phyloP scores from a whole-genome alignment of 352 stramenopile genomes.

The Albugo candida region DNA sequence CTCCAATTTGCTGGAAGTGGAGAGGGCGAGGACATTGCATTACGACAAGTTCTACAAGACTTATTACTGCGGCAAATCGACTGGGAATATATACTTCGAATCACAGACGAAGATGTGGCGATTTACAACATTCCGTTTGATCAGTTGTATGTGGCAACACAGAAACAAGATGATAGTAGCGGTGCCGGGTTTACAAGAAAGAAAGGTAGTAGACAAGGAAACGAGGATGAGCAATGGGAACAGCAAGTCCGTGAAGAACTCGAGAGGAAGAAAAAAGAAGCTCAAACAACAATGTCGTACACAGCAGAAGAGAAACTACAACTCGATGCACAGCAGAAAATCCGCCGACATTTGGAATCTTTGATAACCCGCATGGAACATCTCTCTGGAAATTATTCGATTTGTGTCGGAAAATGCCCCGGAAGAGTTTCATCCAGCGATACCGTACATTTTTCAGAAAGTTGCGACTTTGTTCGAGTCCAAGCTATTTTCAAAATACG shows the following conservation, averaged over 20 bases:
- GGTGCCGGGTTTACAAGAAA: background rate
- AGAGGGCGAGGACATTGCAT: conserved; percentile 44
- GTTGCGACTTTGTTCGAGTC: conserved; percentile 32
- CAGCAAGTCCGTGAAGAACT: conserved; percentile 68
- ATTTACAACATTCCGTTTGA: conserved; percentile 46
- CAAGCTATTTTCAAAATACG: conserved; percentile 26
- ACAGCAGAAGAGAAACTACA: conserved; percentile 31
- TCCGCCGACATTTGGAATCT: conserved; percentile 25
- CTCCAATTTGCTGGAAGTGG: conserved; percentile 68
- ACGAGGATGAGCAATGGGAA: conserved; percentile 73
- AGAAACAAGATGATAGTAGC: conserved; percentile 16
- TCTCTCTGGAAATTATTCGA: conserved; percentile 35
- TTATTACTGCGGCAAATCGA: conserved; percentile 31
- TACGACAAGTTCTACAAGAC: conserved; percentile 50
- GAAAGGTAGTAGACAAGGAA: conserved; percentile 19
- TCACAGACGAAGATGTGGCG: conserved; percentile 34
- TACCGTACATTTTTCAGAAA: conserved; percentile 41
- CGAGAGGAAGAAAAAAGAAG: conserved; percentile 32
- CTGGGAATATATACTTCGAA: conserved; percentile 20
- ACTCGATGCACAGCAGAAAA: conserved; percentile 34
- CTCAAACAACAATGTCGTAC: conserved; percentile 18
- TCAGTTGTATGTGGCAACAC: conserved; percentile 41
- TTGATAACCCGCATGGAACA: conserved; percentile 19
- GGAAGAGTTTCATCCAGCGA: conserved; percentile 49
- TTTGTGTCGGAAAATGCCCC: conserved; percentile 33